Evolutionary conservation across 768 basidiomycete species (phyloP).

Genomic region (Cyclocybe cylindracea): DNA sequence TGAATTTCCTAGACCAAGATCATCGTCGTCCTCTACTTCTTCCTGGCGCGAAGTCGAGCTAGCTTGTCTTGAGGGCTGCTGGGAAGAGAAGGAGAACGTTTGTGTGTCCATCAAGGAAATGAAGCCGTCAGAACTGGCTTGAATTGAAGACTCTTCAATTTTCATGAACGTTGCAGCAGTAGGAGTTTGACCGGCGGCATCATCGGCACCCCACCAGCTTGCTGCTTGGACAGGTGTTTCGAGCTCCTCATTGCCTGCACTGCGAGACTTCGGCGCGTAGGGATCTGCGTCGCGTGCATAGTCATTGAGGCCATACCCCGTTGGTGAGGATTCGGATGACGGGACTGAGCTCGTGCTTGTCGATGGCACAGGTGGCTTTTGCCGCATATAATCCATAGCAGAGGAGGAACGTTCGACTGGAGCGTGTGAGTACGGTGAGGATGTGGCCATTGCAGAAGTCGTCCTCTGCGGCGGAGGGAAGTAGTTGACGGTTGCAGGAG

Average conservation of each 20-base stretch:
- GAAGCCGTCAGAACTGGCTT: slow-evolving; percentile 59
- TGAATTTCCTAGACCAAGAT: slow-evolving; percentile 88
- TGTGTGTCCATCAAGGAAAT: slow-evolving; percentile 80
- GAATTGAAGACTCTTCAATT: slow-evolving; percentile 43
- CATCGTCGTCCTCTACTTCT: slow-evolving; percentile 75
- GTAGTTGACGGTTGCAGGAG: slow-evolving; percentile 37
- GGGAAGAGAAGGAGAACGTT: slow-evolving; percentile 39
- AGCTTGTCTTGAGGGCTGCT: slow-evolving; percentile 18
- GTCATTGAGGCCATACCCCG: slow-evolving; percentile 29
- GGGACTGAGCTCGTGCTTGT: slow-evolving; percentile 54
- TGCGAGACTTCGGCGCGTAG: slow-evolving; percentile 11
- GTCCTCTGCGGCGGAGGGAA: slow-evolving; percentile 54
- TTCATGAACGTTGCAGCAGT: slow-evolving; percentile 67
- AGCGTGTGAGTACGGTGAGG: slow-evolving; percentile 43
- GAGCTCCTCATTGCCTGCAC: slow-evolving; percentile 28
- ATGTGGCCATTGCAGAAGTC: slow-evolving; percentile 70
- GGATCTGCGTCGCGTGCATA: slow-evolving; percentile 22
- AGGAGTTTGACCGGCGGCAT: slow-evolving; percentile 51
- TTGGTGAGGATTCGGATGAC: slow-evolving; percentile 24
- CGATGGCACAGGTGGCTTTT: slow-evolving; percentile 50
- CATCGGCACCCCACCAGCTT: slow-evolving; percentile 64
- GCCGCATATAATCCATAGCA: slow-evolving; percentile 72
- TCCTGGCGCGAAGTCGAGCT: slow-evolving; percentile 10
- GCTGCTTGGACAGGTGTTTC: slow-evolving; percentile 40
- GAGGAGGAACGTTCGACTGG: slow-evolving; percentile 76